These are phyloP conservation scores for Nissolia schottii DNA, from an alignment of 306 rosid species.

Conservation along the genomic window DNA sequence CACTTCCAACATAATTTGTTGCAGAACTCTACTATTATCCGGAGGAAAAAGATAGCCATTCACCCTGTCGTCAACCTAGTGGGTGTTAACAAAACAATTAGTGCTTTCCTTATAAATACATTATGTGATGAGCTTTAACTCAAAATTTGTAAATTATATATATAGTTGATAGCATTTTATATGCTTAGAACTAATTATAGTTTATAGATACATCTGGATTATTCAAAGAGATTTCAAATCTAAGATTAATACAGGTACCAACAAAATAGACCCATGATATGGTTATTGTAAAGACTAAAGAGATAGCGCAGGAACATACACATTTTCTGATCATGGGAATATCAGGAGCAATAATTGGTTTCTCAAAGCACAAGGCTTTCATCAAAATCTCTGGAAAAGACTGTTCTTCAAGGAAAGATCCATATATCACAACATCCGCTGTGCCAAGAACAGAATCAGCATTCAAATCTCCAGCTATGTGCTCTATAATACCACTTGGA, in stretches of 20 bases:
- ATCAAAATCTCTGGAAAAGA: constrained; percentile 77
- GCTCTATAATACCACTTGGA: constrained; percentile 69
- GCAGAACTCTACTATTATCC: constrained; percentile 52
- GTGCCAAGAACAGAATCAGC: constrained; percentile 49
- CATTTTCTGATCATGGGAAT: constrained; percentile 71
- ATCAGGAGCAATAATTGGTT: constrained; percentile 87
- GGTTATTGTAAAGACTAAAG: constrained; percentile 7
- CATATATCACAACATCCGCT: constrained; percentile 78
- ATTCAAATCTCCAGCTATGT: constrained; percentile 57
- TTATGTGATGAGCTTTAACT: neutral
- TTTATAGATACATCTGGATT: neutral
- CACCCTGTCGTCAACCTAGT: constrained; percentile 86
- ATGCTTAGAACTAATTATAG: neutral
- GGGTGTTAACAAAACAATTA: constrained; percentile 36
- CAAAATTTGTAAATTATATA: neutral
- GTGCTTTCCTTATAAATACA: constrained; percentile 23
- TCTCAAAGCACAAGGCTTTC: constrained; percentile 90
- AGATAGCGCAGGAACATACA: constrained; percentile 43
- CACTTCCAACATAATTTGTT: constrained; percentile 59
- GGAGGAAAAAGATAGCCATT: constrained; percentile 82
- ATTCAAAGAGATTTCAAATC: neutral
- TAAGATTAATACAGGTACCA: neutral
- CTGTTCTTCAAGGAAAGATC: constrained; percentile 80
- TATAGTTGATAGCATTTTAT: neutral
- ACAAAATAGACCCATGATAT: constrained; percentile 15